A percentile compares a stretch with the other conserved stretches of the same genome.
Evolutionary conservation across 192 early-diverging fungal genomes (phyloP).

Genomic region (Coemansia sp.): DNA sequence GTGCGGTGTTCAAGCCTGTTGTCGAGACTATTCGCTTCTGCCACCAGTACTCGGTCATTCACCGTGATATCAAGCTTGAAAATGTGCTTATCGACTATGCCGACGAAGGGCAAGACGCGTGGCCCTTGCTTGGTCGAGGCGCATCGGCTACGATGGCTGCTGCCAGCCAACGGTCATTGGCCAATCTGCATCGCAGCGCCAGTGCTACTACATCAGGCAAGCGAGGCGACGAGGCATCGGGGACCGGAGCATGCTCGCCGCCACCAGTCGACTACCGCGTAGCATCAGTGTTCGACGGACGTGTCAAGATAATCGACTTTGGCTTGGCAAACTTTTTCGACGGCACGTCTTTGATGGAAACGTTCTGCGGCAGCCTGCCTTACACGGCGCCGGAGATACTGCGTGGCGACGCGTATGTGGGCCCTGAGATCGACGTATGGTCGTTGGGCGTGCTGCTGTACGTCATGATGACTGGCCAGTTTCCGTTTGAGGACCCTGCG

Average conservation of each 20-base stretch:
- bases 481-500: conserved; percentile 64
- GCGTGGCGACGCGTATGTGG: conserved; percentile 85
- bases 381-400: conserved; percentile 93
- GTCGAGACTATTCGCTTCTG: conserved; percentile 57
- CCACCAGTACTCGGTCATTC: conserved; percentile 77
- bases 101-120: conserved; percentile 9
- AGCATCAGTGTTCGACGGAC: conserved; percentile 47
- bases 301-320: conserved; percentile 91
- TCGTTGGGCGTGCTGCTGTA: conserved; percentile 91
- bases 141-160: neutral
- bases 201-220: neutral
- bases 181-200: conserved; percentile 11
- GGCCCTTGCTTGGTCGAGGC: conserved; percentile 11
- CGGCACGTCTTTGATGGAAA: conserved; percentile 66
- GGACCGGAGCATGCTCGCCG: neutral
- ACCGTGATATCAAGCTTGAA: conserved; percentile 91
- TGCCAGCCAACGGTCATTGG: neutral
- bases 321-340: conserved; percentile 86
- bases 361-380: conserved; percentile 93
- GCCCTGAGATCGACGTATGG: conserved; percentile 97
- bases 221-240: neutral
- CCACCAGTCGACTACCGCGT: conserved; percentile 3
- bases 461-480: conserved; percentile 73
- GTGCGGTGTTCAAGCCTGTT: conserved; percentile 38
- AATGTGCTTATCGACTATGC: conserved; percentile 73